A percentile compares a stretch with the other conserved stretches of the same genome.
Conservation (phyloP, 495 filamentous ascomycete species). For the Neurospora sublineolata region DNA sequence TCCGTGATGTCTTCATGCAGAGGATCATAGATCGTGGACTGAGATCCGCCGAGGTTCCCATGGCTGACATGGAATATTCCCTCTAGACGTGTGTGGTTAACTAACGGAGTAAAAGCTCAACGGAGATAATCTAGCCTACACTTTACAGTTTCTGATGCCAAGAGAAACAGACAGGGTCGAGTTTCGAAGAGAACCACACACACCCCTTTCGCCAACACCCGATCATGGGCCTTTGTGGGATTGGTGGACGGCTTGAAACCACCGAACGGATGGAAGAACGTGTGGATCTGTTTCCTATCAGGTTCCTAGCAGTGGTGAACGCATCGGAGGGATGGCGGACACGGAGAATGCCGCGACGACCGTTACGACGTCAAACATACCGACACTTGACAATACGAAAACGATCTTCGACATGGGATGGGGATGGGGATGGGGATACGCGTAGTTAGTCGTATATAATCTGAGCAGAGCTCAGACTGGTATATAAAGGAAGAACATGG, state of each 20-base stretch:
- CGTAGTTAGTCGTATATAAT: neutral
- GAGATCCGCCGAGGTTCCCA: too few species aligned
- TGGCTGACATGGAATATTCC: too few species aligned
- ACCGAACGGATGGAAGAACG: neutral
- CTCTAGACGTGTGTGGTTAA: neutral
- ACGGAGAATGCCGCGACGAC: neutral
- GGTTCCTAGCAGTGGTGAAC: neutral
- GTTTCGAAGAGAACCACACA: neutral
- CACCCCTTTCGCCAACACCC: neutral
- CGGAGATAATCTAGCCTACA: neutral
- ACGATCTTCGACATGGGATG: neutral
- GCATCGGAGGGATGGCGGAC: neutral
- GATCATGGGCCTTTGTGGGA: neutral
- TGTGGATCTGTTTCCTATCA: neutral
- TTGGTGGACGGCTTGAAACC: neutral
- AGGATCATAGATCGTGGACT: neutral
- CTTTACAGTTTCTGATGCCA: neutral
- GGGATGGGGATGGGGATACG: neutral
- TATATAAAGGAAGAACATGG: neutral
- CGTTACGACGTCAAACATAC: neutral
- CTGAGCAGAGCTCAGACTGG: too few species aligned
- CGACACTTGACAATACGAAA: neutral
- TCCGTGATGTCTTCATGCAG: neutral
- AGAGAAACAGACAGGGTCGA: neutral
- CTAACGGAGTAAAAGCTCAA: neutral